Conservation (phyloP, 139 green algal species). For the Pleodorina starrii region DNA sequence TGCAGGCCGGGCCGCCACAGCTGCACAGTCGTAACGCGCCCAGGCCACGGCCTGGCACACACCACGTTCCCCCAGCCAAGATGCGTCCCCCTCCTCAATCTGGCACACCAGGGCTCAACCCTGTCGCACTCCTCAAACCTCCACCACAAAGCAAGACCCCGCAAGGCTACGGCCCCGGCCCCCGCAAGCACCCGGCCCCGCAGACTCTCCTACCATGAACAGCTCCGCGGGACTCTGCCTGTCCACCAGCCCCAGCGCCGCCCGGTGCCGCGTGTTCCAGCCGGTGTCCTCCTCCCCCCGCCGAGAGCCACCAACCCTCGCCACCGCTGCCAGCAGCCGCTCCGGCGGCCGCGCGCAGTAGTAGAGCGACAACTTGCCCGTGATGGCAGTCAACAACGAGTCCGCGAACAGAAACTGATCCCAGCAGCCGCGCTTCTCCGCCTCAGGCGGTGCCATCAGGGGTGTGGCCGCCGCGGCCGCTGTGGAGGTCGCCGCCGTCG, state of each 20-base stretch:
- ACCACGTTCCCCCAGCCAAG: too few species aligned
- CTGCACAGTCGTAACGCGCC: too few species aligned
- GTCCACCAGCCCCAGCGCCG: not conserved
- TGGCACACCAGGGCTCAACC: too few species aligned
- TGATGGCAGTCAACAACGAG: conserved; percentile 13
- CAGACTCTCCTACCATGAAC: too few species aligned
- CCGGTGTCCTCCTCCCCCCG: not conserved
- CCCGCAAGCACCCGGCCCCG: too few species aligned
- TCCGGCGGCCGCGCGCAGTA: conserved; percentile 26
- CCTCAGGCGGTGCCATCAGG: not conserved
- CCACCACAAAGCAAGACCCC: too few species aligned
- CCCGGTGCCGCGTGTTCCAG: not conserved
- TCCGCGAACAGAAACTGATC: conserved; percentile 43
- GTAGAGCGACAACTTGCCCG: not conserved
- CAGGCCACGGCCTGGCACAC: too few species aligned
- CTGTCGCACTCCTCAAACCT: too few species aligned
- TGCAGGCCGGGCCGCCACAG: too few species aligned
- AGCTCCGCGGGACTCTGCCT: not conserved
- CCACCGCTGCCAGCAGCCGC: not conserved
- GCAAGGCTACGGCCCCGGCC: too few species aligned
- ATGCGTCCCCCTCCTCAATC: too few species aligned
- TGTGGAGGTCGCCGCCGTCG: too few species aligned
- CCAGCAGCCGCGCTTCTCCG: conserved; percentile 44
- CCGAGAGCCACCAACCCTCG: not conserved
- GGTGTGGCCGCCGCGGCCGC: not conserved